Evolutionary conservation across 768 basidiomycete genomes (phyloP), one percentile per base, ranked within the genome.

Genomic region (Cubamyces sp.): DNA sequence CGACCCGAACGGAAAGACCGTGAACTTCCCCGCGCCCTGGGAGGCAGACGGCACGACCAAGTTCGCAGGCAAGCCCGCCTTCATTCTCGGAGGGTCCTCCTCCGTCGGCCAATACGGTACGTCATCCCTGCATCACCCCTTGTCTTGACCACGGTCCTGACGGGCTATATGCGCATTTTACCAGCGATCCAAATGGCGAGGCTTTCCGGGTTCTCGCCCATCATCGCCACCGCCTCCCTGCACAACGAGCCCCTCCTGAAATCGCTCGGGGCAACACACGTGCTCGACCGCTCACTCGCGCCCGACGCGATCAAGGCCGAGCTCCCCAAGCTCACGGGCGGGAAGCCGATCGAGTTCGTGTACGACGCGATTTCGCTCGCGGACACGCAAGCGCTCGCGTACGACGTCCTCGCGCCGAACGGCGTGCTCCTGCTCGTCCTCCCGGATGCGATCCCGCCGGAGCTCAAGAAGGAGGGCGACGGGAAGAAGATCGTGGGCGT

Each of bases 191-290:
- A 73, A 54, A 40, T 70, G 19, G 71, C 73, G 14, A 68, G 57
- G 41, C 61, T 74, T n/a, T 72, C 73, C 9, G 72, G 72, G 0
- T 74, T 71, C 59, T 72, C 71, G 6, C 72, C 73, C 39, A 73
- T 74, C 65, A 70, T 74, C 41, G 56, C 68, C 19, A 74, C 72
- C 18, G 71, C 70, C 6, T 74, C 73, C 7, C 46, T 60, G 23
- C 68, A 67, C 54, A 69, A 74, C 57, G 54, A 60, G n/a, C 53
- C 48, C 8, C 59, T 66, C 28, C 63, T 73, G 46, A 65, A 68
- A 41, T 69, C 73, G 7, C 52, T 71, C 46, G 73, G 73, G 18
- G 73, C 71, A 14, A 73, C 70, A 21, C 73, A 74, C 58, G 67
- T 72, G 41, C 26, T 74, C 42, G 69, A 71, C 59, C 68, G 73